Percentiles rank a stretch among this genome's conserved stretches.
Evolutionary conservation across 495 filamentous ascomycete genomes (phyloP).

Genomic region (Massariosphaeria phaeospora): DNA sequence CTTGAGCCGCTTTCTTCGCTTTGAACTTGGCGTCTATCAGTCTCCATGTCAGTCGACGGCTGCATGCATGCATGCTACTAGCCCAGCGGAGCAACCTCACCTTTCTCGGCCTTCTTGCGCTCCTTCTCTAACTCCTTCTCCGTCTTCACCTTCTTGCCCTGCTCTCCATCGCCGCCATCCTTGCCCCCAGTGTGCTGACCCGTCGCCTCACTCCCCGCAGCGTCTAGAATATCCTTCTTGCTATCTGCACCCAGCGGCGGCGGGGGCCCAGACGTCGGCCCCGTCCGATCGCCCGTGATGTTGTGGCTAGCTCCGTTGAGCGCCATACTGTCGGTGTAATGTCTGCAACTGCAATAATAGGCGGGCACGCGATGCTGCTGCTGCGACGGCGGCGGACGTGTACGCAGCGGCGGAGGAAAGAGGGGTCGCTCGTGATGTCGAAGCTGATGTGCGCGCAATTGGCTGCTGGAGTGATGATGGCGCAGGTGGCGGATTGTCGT

Average conservation of each 20-base stretch:
- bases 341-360: slow-evolving; percentile 1
- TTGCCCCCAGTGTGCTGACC: slow-evolving; percentile 39
- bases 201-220: slow-evolving; percentile 37
- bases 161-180: slow-evolving; percentile 40
- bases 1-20: slow-evolving; percentile 53
- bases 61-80: too few species aligned
- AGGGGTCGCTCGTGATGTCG: neutral
- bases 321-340: slow-evolving; percentile 27
- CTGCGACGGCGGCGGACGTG: neutral
- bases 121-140: slow-evolving; percentile 52
- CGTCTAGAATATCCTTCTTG: slow-evolving; percentile 33
- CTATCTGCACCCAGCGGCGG: slow-evolving; percentile 25
- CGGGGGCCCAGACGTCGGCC: slow-evolving; percentile 29
- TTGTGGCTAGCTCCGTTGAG: slow-evolving; percentile 35
- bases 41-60: too few species aligned
- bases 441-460: neutral
- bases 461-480: too few species aligned
- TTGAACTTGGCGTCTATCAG: slow-evolving; percentile 55
- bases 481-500: too few species aligned
- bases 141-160: slow-evolving; percentile 41
- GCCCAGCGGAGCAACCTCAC: too few species aligned
- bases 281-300: slow-evolving; percentile 34
- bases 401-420: neutral
- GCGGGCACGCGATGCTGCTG: neutral
- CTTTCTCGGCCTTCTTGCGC: slow-evolving; percentile 57